Evolutionary conservation across 2,329 filamentous ascomycete species (phyloP).

Genomic region (Cryphonectria japonica): DNA sequence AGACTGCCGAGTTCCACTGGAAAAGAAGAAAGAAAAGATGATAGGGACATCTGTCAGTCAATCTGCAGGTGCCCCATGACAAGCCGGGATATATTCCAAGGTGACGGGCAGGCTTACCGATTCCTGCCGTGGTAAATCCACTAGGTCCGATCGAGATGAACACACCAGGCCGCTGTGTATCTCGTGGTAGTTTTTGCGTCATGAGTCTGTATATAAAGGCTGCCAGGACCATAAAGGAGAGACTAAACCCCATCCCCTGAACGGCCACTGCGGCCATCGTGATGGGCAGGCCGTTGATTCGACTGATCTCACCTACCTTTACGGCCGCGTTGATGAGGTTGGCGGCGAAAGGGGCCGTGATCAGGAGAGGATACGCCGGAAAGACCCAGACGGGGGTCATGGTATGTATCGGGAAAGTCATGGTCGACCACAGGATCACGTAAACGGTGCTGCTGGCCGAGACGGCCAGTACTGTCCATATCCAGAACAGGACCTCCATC

Average conservation of each 20-base stretch:
- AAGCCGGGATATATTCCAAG: not conserved
- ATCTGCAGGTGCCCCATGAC: not conserved
- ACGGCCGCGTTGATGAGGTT: conserved; percentile 53
- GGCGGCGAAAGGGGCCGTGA: conserved; percentile 74
- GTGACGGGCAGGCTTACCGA: conserved; percentile 38
- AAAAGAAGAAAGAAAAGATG: not conserved
- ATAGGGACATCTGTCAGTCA: conserved; percentile 7
- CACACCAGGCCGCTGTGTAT: conserved; percentile 78
- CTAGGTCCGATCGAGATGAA: conserved; percentile 82
- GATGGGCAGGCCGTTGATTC: conserved; percentile 50
- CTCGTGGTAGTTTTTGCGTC: conserved; percentile 82
- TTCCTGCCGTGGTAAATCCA: conserved; percentile 57
- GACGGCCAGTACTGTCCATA: conserved; percentile 71
- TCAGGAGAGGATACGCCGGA: conserved; percentile 78
- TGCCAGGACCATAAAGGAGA: conserved; percentile 77
- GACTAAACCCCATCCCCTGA: conserved; percentile 60
- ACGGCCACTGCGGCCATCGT: conserved; percentile 53
- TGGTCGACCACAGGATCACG: conserved; percentile 68
- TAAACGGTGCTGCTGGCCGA: conserved; percentile 73
- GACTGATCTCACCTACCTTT: conserved; percentile 32
- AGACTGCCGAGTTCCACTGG: conserved; percentile 51
- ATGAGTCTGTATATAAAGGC: conserved; percentile 86
- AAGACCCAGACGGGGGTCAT: conserved; percentile 93
- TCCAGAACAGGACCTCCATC: conserved; percentile 74
- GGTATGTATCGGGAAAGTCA: conserved; percentile 66